These are phyloP conservation scores for Solanum sitiens DNA, from an alignment of 257 asterid species.

Conservation along the genomic window DNA sequence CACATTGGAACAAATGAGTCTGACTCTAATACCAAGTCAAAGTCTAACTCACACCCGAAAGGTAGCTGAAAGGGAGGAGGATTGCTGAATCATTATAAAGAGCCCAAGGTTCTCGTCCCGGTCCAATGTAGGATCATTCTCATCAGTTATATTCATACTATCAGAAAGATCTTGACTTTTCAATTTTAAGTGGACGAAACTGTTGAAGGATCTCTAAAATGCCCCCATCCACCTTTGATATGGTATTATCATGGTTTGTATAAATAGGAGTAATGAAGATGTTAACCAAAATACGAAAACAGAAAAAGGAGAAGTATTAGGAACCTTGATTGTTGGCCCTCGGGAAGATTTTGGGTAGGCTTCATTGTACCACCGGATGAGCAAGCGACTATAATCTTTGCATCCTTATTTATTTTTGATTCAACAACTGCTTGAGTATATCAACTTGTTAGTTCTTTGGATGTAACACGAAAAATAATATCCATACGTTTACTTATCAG, in stretches of 20 bases:
- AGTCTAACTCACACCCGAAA: not conserved
- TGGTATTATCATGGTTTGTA: not conserved
- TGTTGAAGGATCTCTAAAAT: not conserved
- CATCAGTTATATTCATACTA: not conserved
- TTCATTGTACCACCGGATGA: slow-evolving; percentile 75
- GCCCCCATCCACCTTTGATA: not conserved
- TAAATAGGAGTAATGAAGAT: not conserved
- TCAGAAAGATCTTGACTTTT: not conserved
- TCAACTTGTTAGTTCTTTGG: not conserved
- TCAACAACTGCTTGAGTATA: slow-evolving; percentile 56
- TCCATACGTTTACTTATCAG: not conserved
- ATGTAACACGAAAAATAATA: not conserved
- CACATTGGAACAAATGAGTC: not conserved
- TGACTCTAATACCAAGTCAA: not conserved
- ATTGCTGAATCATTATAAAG: not conserved
- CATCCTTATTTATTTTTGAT: slow-evolving; percentile 54
- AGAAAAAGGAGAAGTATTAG: not conserved
- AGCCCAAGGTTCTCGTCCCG: not conserved
- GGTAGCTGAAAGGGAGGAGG: not conserved
- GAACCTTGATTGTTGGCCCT: slow-evolving; percentile 88
- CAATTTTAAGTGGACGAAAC: not conserved
- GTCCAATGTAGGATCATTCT: not conserved
- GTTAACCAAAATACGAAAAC: not conserved
- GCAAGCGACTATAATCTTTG: slow-evolving; percentile 89
- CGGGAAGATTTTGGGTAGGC: slow-evolving; percentile 83